Conservation (phyloP, 495 filamentous ascomycete species). For the Aspergillus nanangensis region DNA sequence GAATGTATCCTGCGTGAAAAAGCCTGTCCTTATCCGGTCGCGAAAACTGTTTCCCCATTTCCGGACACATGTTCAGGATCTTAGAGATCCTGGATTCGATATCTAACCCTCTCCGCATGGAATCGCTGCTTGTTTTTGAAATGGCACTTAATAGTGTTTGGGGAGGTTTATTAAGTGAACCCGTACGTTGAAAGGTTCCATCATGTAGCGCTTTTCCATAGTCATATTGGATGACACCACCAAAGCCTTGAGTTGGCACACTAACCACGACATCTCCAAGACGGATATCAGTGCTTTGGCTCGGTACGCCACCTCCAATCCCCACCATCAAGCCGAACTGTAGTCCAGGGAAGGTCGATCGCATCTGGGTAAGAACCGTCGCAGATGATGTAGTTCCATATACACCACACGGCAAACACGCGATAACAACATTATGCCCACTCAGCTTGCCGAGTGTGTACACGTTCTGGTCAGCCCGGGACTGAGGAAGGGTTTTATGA, state of each 20-base stretch:
- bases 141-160: background rate
- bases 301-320: slow-evolving; percentile 14
- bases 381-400: slow-evolving; percentile 1
- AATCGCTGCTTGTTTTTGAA: background rate
- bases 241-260: slow-evolving; percentile 8
- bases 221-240: slow-evolving; percentile 33
- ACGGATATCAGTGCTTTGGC: background rate
- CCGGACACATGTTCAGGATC: no score
- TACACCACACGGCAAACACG: slow-evolving; percentile 27
- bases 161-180: background rate
- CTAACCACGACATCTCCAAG: slow-evolving; percentile 14
- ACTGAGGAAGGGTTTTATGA: slow-evolving; percentile 10
- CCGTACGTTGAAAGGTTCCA: slow-evolving; percentile 1
- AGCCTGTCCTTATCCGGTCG: background rate
- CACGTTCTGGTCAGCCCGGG: slow-evolving; percentile 14
- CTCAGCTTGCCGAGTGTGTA: slow-evolving; percentile 20
- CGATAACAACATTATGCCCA: slow-evolving; percentile 33
- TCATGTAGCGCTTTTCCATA: slow-evolving; percentile 16
- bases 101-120: background rate
- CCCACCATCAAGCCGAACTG: slow-evolving; percentile 20
- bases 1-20: background rate
- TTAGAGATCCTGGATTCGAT: background rate
- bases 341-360: slow-evolving; percentile 7
- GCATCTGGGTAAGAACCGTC: background rate
- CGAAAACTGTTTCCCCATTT: no score